Evolutionary conservation across 2,329 filamentous ascomycete species (phyloP), one percentile per base, ranked within the genome.

Genomic region (Basipetospora sp.): DNA sequence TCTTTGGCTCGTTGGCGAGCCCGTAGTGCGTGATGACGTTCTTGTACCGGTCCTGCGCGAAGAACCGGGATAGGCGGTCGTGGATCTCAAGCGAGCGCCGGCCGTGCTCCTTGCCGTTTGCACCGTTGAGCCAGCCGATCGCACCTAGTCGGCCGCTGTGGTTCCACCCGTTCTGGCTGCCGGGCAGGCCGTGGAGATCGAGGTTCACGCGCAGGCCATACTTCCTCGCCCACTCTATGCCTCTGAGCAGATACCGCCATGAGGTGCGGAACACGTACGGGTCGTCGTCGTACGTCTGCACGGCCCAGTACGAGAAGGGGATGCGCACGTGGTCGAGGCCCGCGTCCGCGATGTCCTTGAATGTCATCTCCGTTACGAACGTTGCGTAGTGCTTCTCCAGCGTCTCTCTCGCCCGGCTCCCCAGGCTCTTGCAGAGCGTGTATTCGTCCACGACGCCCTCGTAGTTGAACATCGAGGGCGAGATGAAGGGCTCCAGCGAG

Each of bases 401-500:
- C 5, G 50, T 44, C n/a, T 55, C 53, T 4, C 64, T 63, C 2
- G 56, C 56, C 32, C 64, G 51, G 15, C 55, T 50, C 3, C 68
- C 69, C 5, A 74, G 56, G 33, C 60, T 59, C 44, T 71, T 40
- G 16, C 54, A 53, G n/a, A 70, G 53, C 1, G 66, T 70, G 47
- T 59, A 70, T 45, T 71, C 67, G 42, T 71, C 67, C 10, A 68
- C 52, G 31, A 67, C 44, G 26, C 48, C 50, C 38, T 45, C 77
- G 26, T 53, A 49, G 38, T 67, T 60, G 55, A 85, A 85, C 31
- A 81, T 63, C 1, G 80, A 84, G 0, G 80, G 80, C 2, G 75
- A 79, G 47, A 85, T 85, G 53, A 81, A 83, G 1, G 80, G 80
- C 52, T 85, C 79, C 18, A 83, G 59, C 4, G 73, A 74, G 2